Base-by-base conservation (phyloP, 345 rosid genomes). In the Populus deltoides region DNA sequence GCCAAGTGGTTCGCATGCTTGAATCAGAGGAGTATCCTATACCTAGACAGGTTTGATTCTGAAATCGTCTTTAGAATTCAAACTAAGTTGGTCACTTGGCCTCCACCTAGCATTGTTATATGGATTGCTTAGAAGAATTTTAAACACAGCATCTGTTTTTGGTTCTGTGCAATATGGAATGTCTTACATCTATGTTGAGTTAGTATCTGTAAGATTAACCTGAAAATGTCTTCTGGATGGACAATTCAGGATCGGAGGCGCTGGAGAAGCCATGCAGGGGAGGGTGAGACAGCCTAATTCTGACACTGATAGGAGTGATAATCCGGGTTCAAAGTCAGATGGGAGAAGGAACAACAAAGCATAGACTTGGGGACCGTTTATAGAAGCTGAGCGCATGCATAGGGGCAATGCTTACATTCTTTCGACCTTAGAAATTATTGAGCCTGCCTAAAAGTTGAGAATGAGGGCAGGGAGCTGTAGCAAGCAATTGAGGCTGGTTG, bases 1-100 rank as follows among this genome's bases (percentile, higher is more conserved):
- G 97, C 81, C 99, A 91, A 85, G 99, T 92, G 6, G 96, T 86
- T 71, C 91, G 98, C 66, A 95, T 95, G 99, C 93, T 95, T 57
- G 98, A 95, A 80, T 88, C 93, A 27, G 98, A 93, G 84, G 98
- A 93, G 74, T 93, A 92, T 86, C 97, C 93, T 71, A 73, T 94
- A 72, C 90, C 92, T 47, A 86, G 93, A 86, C 94, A 94, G 97
- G 98, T 91, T 80, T 71, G 89, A 77, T 75, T 72, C 81, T 72
- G 20, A 75, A 47, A 62, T 39, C 45, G 25, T 41, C 74, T 74
- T 74, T 55, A 25, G 63, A 27, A 47, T 67, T 73, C 61, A 25
- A 66, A 25, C 22, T 0, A 33, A 24, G n/a, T 22, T 66, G 43
- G 59, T 2, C 59, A 45, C 57, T 15, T 62, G 13, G 24, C 27